Evolutionary conservation across 768 basidiomycete species (phyloP), one percentile per base, ranked within the genome.

Genomic region (Amanita rubescens): DNA sequence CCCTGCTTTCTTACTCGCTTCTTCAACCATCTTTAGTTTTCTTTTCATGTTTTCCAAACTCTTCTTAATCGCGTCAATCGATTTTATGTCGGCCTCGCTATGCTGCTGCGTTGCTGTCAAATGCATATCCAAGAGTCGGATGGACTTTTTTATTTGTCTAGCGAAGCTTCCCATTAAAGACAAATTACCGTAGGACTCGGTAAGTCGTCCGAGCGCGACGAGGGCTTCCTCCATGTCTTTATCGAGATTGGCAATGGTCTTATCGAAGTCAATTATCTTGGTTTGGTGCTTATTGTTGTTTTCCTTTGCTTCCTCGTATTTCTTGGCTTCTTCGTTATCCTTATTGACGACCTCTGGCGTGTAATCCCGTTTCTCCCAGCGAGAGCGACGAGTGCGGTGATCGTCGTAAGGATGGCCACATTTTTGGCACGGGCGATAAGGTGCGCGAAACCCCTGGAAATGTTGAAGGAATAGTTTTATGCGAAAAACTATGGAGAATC

Each of bases 241-340:
- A 5, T 49, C 47, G 5, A 51, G 49, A 7, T 27, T 14, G 24
- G 20, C n/a, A 15, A 51, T 39, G 5, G 20, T 19, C 17, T 12
- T 7, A 12, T 39, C 20, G 10, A 51, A 15, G 17, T 19, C 7
- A 25, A 11, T 25, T 30, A 37, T 41, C 5, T n/a, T 32, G 10
- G 17, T 10, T 33, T 25, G 20, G 4, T 51, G 37, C 12, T 38
- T 7, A 25, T 25, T 17, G 3, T 45, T 30, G 14, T 27, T 14
- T 33, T 35, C 9, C 19, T 49, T 33, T 6, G 44, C 25, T 17
- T 49, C 19, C 32, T 58, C 38, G 37, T 50, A 64, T 17, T 58
- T 52, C 24, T 39, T 9, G n/a, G n/a, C n/a, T n/a, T n/a, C n/a
- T 53, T 63, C 57, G n/a, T 57, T 55, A 3, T 58, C 49, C 6